These are phyloP conservation scores for Acanthamoeba lenticulata DNA, from an alignment of 208 protist species.

Conservation along the genomic window DNA sequence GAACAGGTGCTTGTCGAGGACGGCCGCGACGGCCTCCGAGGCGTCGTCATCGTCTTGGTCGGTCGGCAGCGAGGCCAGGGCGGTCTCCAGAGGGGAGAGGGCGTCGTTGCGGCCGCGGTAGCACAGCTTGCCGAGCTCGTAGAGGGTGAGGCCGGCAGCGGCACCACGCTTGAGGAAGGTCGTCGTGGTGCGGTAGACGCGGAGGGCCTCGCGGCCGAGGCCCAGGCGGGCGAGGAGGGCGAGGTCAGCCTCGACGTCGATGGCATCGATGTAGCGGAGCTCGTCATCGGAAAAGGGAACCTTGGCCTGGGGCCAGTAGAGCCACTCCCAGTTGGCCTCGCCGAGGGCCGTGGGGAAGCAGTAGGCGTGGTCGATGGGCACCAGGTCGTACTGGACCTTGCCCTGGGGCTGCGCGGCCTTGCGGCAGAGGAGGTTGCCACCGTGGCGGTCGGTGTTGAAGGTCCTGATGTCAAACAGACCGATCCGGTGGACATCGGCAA, in stretches of 20 bases:
- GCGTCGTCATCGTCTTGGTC: not conserved
- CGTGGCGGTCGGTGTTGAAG: constrained; percentile 49
- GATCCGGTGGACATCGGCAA: constrained; percentile 59
- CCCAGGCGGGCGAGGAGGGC: constrained; percentile 78
- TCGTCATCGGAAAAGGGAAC: constrained; percentile 80
- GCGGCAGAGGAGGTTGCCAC: constrained; percentile 42
- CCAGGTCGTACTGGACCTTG: constrained; percentile 72
- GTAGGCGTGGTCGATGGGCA: constrained; percentile 92
- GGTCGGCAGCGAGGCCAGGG: not conserved
- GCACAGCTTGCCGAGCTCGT: constrained; percentile 67
- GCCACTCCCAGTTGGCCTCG: constrained; percentile 90
- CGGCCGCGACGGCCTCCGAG: not conserved
- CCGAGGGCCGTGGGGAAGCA: constrained; percentile 87
- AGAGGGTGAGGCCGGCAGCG: constrained; percentile 67
- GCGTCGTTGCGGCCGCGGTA: constrained; percentile 40
- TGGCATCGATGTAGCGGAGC: constrained; percentile 87
- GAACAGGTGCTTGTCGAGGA: not conserved
- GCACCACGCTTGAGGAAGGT: constrained; percentile 70
- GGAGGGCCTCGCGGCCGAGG: constrained; percentile 60
- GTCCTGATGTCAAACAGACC: constrained; percentile 57
- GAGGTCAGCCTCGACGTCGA: constrained; percentile 86
- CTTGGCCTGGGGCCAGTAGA: constrained; percentile 89
- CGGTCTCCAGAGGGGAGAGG: not conserved
- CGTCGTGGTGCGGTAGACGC: constrained; percentile 44
- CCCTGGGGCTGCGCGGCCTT: not conserved